Percentiles rank a stretch among this genome's conserved stretches.
phyloP scores from a whole-genome alignment of 1,284 basidiomycete species.

The Meira nashicola region DNA sequence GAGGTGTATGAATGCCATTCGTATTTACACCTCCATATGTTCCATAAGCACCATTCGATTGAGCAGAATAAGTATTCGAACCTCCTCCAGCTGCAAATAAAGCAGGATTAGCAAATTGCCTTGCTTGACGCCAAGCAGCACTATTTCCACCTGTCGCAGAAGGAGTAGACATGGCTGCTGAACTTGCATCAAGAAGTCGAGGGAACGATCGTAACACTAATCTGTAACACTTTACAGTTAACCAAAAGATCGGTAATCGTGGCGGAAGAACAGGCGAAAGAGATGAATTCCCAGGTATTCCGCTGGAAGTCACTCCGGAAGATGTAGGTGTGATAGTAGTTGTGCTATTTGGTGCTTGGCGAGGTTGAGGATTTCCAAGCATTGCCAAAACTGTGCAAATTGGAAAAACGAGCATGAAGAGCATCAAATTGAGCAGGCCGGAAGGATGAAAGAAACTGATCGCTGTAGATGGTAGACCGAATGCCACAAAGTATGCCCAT shows the following conservation, averaged over 20 bases:
- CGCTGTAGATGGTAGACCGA: conserved; percentile 47
- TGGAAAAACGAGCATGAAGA: conserved; percentile 51
- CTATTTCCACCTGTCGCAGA: neutral
- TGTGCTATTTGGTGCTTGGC: conserved; percentile 8
- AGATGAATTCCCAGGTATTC: conserved; percentile 12
- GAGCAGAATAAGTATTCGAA: neutral
- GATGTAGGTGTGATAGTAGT: conserved; percentile 7
- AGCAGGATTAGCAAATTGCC: neutral
- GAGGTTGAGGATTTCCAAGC: conserved; percentile 43
- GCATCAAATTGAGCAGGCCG: conserved; percentile 48
- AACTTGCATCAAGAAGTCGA: neutral
- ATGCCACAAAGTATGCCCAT: conserved; percentile 51
- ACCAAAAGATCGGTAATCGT: conserved; percentile 48
- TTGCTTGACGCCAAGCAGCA: neutral
- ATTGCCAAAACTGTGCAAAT: conserved; percentile 48
- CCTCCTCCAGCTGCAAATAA: neutral
- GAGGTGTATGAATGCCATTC: neutral
- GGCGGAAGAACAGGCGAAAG: conserved; percentile 37
- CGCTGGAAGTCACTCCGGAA: neutral
- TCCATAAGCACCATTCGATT: neutral
- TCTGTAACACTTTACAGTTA: conserved; percentile 21
- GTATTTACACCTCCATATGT: neutral
- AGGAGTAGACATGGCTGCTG: neutral
- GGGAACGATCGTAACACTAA: conserved; percentile 5
- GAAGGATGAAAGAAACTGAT: conserved; percentile 51